Base-by-base conservation (phyloP, 1,284 basidiomycete genomes). In the Ustilago curta region DNA sequence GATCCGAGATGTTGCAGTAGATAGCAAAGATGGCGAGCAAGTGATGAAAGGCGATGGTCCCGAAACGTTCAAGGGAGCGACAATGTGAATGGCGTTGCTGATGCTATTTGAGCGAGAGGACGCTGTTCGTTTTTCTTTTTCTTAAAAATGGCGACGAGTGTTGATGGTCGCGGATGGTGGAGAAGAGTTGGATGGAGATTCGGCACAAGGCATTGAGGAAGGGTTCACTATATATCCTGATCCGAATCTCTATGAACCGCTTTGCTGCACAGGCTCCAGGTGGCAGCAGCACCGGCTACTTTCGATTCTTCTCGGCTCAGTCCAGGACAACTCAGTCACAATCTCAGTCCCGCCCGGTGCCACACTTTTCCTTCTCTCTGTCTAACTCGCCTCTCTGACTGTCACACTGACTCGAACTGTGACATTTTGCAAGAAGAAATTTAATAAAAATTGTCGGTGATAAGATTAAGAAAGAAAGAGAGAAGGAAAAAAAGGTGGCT, bases 131-230 rank as follows among this genome's bases (percentile, higher is more conserved):
- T 54, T 21, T 9, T 12, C 29, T 31, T 53, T 31, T 53, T 32
- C n/a, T n/a, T n/a, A n/a, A n/a, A 8, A 23, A 31, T 54, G 52
- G 29, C 52, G 52, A 54, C 21, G 52, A 18, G 11, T 54, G 52
- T 54, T 35, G 52, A 54, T 44, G 52, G 19, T n/a, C 18, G 25
- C 2, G 23, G 23, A 16, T 14, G 43, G 25, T 7, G 43, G 25
- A 42, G 40, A n/a, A 19, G 19, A 19, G 19, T 11, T 42, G 40
- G 40, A 8, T 42, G 40, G 7, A 21, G n/a, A 14, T 12, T 9
- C 45, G 27, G 48, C 32, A 35, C 19, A 49, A 49, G 16, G 31
- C 31, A n/a, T 32, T 49, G 8, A 21, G 35, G 21, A 51, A 51
- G 35, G 35, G 49, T 51, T 35, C 48, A 21, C 9, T 49, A 35